These are phyloP conservation scores for Chlamydomonas sphaeroides DNA, from an alignment of 139 green algal genomes.

Conservation along the genomic window DNA sequence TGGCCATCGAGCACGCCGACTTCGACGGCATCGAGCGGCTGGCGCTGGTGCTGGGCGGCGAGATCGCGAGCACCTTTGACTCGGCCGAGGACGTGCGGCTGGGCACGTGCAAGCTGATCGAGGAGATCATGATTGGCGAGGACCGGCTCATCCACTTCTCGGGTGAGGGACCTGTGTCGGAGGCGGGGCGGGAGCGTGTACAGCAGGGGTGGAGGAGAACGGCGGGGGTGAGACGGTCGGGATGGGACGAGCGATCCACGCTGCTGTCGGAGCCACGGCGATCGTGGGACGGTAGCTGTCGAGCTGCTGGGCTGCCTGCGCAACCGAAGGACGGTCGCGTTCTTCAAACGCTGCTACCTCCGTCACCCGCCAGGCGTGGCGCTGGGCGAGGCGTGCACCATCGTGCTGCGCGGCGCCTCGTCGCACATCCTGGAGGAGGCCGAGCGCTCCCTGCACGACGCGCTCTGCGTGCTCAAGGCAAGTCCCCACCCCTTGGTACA, in stretches of 20 bases:
- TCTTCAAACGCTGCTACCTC: no score
- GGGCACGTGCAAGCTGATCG: constrained; percentile 88
- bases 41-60: constrained; percentile 96
- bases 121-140: constrained; percentile 97
- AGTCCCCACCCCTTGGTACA: no score
- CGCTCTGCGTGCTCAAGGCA: constrained; percentile 96
- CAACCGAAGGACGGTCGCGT: no score
- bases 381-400: constrained; percentile 96
- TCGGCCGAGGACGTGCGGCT: constrained; percentile 74
- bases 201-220: no score
- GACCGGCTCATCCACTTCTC: constrained; percentile 97
- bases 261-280: no score
- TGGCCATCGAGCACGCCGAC: constrained; percentile 78
- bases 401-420: constrained; percentile 94
- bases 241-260: no score
- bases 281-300: no score
- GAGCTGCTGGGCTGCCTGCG: no score
- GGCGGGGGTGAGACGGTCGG: no score
- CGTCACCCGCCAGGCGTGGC: constrained; percentile 70
- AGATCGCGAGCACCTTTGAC: constrained; percentile 98
- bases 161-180: no score
- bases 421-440: constrained; percentile 97
- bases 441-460: constrained; percentile 97
- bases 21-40: constrained; percentile 95
- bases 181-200: no score